Evolutionary conservation across 1,284 basidiomycete genomes (phyloP).

Genomic region (Ustilago crameri): DNA sequence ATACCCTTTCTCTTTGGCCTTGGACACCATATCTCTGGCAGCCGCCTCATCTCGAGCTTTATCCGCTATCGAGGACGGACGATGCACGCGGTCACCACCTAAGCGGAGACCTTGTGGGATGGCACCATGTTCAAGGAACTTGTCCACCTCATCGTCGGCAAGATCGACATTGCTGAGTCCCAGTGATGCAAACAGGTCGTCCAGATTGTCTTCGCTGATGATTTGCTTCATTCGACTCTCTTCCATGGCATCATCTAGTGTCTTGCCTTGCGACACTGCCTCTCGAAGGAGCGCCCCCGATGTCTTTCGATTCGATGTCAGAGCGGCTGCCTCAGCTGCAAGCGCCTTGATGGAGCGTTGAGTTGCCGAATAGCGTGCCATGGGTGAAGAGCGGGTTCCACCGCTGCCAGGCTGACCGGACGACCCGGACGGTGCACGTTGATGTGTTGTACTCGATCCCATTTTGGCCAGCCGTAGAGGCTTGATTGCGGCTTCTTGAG

Average conservation of each 20-base stretch:
- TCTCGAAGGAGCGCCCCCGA: conserved; percentile 47
- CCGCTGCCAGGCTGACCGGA: conserved; percentile 10
- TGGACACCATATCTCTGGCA: conserved; percentile 45
- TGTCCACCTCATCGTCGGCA: conserved; percentile 61
- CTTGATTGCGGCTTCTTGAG: conserved; percentile 52
- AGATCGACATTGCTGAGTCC: conserved; percentile 60
- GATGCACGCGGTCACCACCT: conserved; percentile 45
- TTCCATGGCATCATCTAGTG: conserved; percentile 50
- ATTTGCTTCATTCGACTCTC: conserved; percentile 41
- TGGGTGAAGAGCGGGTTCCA: conserved; percentile 24
- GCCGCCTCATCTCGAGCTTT: conserved; percentile 52
- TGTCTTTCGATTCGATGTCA: conserved; percentile 47
- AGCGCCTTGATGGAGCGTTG: conserved; percentile 49
- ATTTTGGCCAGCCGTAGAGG: conserved; percentile 59
- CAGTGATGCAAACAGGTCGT: conserved; percentile 61
- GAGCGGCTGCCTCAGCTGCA: conserved; percentile 57
- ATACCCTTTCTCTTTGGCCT: conserved; percentile 44
- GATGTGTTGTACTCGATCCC: conserved; percentile 37
- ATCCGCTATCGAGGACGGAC: conserved; percentile 42
- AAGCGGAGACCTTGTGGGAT: conserved; percentile 49
- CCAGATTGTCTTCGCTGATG: conserved; percentile 51
- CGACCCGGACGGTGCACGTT: conserved; percentile 11
- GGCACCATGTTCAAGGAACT: conserved; percentile 55
- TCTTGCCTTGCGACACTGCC: conserved; percentile 48
- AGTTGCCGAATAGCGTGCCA: conserved; percentile 45